Conservation (phyloP, 495 filamentous ascomycete genomes). For the Penicillium goetzii region DNA sequence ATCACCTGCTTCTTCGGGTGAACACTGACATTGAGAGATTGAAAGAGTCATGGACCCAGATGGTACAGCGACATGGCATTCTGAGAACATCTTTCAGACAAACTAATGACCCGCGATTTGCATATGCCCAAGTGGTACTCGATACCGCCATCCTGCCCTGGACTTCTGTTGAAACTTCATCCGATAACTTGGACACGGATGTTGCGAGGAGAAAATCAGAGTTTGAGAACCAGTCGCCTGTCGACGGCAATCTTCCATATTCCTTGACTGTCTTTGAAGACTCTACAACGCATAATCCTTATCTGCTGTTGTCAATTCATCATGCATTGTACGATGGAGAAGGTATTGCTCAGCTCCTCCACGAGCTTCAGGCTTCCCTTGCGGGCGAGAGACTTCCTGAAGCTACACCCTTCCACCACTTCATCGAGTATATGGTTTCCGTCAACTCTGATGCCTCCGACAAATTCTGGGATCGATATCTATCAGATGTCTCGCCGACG, state of each 20-base stretch:
- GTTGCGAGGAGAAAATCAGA: constrained; percentile 27
- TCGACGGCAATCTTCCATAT: constrained; percentile 35
- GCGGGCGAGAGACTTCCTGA: constrained; percentile 44
- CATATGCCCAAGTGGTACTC: constrained; percentile 64
- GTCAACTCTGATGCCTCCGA: constrained; percentile 46
- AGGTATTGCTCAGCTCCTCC: constrained; percentile 64
- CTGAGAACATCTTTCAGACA: constrained; percentile 64
- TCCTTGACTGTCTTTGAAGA: constrained; percentile 30
- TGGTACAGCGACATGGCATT: constrained; percentile 63
- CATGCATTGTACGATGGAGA: constrained; percentile 83
- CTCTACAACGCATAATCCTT: constrained; percentile 12
- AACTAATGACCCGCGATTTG: constrained; percentile 52
- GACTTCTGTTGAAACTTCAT: constrained; percentile 19
- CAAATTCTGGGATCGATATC: constrained; percentile 61
- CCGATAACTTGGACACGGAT: constrained; percentile 21
- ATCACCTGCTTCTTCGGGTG: constrained; percentile 56
- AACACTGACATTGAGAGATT: constrained; percentile 44
- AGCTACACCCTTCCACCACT: constrained; percentile 34
- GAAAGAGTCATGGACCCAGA: constrained; percentile 50
- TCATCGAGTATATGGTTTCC: constrained; percentile 51
- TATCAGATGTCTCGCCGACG: constrained; percentile 54
- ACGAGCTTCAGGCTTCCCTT: constrained; percentile 63
- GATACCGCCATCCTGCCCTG: constrained; percentile 29
- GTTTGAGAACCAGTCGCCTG: constrained; percentile 29
- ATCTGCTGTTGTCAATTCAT: constrained; percentile 67